Evolutionary conservation across 2,329 filamentous ascomycete genomes (phyloP).

Genomic region (Plenodomus tracheiphilus): DNA sequence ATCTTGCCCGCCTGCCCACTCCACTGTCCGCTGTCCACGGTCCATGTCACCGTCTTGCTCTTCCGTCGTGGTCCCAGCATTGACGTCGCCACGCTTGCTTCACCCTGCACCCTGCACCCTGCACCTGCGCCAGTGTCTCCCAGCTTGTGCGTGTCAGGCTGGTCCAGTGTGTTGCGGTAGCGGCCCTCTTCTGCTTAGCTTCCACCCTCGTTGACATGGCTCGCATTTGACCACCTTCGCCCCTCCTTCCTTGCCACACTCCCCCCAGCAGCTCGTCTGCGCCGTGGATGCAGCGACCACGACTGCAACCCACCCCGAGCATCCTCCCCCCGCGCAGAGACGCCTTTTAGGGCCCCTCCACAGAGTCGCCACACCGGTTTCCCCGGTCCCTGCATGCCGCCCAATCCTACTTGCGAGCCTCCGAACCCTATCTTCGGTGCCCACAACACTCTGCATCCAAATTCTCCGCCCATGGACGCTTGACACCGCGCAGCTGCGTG

Average conservation of each 20-base stretch:
- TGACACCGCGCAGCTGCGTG: constrained; percentile 13
- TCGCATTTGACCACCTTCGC: constrained; percentile 8
- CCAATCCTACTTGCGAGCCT: constrained; percentile 11
- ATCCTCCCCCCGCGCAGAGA: constrained; percentile 1
- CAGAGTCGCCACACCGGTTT: constrained; percentile 13
- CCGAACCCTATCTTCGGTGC: background rate
- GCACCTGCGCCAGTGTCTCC: background rate
- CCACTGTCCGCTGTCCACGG: too few species aligned
- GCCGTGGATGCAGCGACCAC: constrained; percentile 10
- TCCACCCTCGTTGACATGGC: constrained; percentile 5
- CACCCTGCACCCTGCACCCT: too few species aligned
- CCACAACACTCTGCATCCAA: constrained; percentile 6
- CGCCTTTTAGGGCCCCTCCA: constrained; percentile 12
- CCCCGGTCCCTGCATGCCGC: constrained; percentile 27
- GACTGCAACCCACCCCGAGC: constrained; percentile 3
- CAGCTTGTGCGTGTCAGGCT: constrained; percentile 3
- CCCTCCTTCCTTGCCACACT: constrained; percentile 6
- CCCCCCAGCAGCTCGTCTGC: constrained; percentile 7
- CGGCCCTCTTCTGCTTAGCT: constrained; percentile 3
- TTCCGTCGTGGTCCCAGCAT: too few species aligned
- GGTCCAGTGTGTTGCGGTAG: background rate
- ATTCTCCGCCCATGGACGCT: constrained; percentile 22
- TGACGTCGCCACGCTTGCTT: constrained; percentile 11
- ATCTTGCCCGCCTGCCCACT: background rate
- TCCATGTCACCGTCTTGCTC: too few species aligned